phyloP scores from a whole-genome alignment of 2,329 filamentous ascomycete genomes.

The Aurifilum marmelostoma region DNA sequence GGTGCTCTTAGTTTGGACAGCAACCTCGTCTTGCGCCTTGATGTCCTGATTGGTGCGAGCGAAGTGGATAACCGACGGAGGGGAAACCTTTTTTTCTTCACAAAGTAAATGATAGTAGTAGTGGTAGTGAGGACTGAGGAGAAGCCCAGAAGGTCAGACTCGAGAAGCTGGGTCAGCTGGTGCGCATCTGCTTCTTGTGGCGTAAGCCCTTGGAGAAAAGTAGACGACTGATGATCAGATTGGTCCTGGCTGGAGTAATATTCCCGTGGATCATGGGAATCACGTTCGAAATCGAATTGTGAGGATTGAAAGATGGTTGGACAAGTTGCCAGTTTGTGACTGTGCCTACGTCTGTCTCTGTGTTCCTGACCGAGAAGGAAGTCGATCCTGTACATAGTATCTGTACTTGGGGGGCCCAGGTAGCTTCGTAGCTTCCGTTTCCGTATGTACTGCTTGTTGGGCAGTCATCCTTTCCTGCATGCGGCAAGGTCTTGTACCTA shows the following conservation, averaged over 20 bases:
- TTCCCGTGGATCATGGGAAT: not conserved
- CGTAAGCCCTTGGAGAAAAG: constrained; percentile 10
- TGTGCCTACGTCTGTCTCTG: not conserved
- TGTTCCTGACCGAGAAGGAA: not conserved
- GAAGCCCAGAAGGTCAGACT: not conserved
- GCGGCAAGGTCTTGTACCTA: constrained; percentile 8
- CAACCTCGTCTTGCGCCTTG: not conserved
- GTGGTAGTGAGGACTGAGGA: not conserved
- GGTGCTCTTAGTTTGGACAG: not conserved
- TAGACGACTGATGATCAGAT: not conserved
- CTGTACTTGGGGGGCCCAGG: not conserved
- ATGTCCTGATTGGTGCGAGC: not conserved
- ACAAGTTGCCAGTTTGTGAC: not conserved
- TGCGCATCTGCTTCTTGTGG: constrained; percentile 1
- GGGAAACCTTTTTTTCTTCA: not conserved
- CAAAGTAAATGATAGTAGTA: not conserved
- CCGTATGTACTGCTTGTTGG: constrained; percentile 22
- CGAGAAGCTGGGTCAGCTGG: constrained; percentile 6
- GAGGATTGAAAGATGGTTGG: not conserved
- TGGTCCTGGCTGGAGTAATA: not conserved
- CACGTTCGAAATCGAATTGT: not conserved
- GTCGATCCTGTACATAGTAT: constrained; percentile 12
- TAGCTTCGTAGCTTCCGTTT: not conserved
- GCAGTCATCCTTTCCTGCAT: constrained; percentile 19
- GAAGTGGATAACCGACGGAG: not conserved